Percentiles rank a stretch among this genome's conserved stretches.
Evolutionary conservation across 306 rosid genomes (phyloP).

Genomic region (Prosopis cineraria): DNA sequence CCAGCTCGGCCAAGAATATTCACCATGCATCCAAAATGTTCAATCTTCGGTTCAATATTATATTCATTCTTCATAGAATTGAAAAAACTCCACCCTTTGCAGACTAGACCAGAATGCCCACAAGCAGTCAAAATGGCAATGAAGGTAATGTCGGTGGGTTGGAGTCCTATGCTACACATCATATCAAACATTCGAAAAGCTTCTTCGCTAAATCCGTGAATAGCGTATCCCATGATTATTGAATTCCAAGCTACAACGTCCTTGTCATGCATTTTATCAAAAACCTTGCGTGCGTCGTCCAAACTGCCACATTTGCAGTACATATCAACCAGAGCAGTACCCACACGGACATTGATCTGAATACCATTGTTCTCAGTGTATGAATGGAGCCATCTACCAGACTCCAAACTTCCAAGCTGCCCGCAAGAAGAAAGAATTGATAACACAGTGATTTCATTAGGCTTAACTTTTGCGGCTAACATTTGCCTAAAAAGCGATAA

Average conservation of each 20-base stretch:
- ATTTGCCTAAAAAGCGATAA: constrained; percentile 63
- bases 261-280: constrained; percentile 48
- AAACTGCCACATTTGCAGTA: constrained; percentile 75
- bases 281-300: constrained; percentile 66
- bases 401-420: constrained; percentile 76
- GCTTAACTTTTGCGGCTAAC: constrained; percentile 54
- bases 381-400: constrained; percentile 81
- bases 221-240: constrained; percentile 71
- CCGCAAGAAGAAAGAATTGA: constrained; percentile 76
- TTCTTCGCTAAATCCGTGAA: constrained; percentile 68
- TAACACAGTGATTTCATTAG: constrained; percentile 67
- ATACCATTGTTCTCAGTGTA: constrained; percentile 49
- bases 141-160: constrained; percentile 64
- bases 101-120: constrained; percentile 70
- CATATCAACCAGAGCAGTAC: constrained; percentile 81
- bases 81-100: constrained; percentile 60
- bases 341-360: constrained; percentile 54
- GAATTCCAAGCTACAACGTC: constrained; percentile 87
- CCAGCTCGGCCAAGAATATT: constrained; percentile 86
- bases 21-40: constrained; percentile 83
- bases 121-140: constrained; percentile 72
- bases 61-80: constrained; percentile 58
- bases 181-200: constrained; percentile 63
- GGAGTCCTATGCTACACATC: constrained; percentile 50
- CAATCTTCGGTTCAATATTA: constrained; percentile 60